Evolutionary conservation across 805 yeast genomes (phyloP).

Genomic region (Teunomyces cretensis): DNA sequence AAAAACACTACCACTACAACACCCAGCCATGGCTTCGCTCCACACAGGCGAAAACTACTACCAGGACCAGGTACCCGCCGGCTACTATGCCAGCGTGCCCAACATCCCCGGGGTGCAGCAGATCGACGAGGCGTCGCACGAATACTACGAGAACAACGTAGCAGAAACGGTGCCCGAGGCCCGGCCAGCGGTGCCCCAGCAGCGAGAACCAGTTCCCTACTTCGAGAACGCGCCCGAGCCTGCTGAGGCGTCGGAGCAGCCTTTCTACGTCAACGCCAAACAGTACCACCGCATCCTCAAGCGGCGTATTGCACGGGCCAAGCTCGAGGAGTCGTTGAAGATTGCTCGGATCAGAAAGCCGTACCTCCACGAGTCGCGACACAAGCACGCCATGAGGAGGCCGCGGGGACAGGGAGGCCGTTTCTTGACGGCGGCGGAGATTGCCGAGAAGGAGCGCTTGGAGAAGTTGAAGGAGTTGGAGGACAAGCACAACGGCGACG

Average conservation of each 20-base stretch:
- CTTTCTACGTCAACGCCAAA: conserved; percentile 95
- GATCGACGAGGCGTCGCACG: conserved; percentile 1
- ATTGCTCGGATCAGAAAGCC: conserved; percentile 91
- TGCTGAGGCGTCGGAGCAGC: conserved; percentile 60
- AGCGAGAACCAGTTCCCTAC: conserved; percentile 8
- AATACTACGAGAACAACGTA: conserved; percentile 4
- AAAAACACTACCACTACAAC: not conserved
- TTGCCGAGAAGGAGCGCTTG: conserved; percentile 43
- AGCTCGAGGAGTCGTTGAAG: conserved; percentile 82
- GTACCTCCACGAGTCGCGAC: conserved; percentile 93
- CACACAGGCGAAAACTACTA: not conserved
- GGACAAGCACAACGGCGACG: conserved; percentile 15
- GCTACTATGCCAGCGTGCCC: not conserved
- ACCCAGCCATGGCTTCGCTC: not conserved
- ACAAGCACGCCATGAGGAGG: conserved; percentile 98
- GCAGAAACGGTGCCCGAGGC: conserved; percentile 12
- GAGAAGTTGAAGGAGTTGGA: conserved; percentile 39
- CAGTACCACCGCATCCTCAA: conserved; percentile 94
- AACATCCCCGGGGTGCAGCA: conserved; percentile 2
- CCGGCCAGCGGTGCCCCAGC: conserved; percentile 12
- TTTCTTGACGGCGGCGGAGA: conserved; percentile 85
- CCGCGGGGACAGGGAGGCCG: conserved; percentile 99
- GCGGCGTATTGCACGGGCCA: conserved; percentile 90
- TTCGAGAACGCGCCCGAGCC: conserved; percentile 10
- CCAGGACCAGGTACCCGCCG: not conserved